Base-by-base conservation (phyloP, 192 early-diverging fungal genomes). In the Coemansia aciculifera region DNA sequence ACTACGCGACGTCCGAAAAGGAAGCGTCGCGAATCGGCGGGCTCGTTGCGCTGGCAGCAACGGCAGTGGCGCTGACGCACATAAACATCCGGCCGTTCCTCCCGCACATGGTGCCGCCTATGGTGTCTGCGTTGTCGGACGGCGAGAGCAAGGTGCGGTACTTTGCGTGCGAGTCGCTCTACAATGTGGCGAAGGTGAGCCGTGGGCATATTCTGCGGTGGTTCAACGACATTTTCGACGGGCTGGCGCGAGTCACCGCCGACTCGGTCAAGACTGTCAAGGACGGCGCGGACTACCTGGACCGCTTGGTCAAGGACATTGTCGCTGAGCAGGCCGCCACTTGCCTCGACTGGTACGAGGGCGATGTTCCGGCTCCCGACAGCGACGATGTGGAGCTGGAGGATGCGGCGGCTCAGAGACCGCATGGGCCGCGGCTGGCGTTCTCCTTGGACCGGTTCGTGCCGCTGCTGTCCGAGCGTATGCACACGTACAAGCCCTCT, bases 171-270 rank as follows among this genome's bases (percentile, higher is more conserved):
- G 98, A 99, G 79, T 90, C 89, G 63, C 91, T 98, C 88, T 99
- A 99, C 71, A 99, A 99, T 75, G 95, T 99, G 57, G 90, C 91
- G 23, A 99, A 99, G 61, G 98, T 98, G 3, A 94, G 96, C 27
- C 85, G 92, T 39, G 91, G 91, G 4, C 88, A 92, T 59, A 90
- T 97, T 12, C 77, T 99, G 52, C 77, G 89, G 29, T 97, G 90
- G 75, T 99, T 99, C 51, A 98, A 98, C 68, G 94, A 95, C 39
- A 89, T 99, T 5, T 98, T 99, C 87, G 98, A 99, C 78, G 94
- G 92, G 38, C 81, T 99, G 76, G 89, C 93, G 61, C 92, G 95
- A 74, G 94, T 97, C 72, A 78, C 73, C 11, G 64, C 94, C 0
- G 98, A 99, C 74, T 81, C 91, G 5, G 96, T 98, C 64, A 74